Percentiles rank a stretch among this genome's conserved stretches.
Conservation (phyloP, 2,329 filamentous ascomycete species). For the Sporothrix luriei region DNA sequence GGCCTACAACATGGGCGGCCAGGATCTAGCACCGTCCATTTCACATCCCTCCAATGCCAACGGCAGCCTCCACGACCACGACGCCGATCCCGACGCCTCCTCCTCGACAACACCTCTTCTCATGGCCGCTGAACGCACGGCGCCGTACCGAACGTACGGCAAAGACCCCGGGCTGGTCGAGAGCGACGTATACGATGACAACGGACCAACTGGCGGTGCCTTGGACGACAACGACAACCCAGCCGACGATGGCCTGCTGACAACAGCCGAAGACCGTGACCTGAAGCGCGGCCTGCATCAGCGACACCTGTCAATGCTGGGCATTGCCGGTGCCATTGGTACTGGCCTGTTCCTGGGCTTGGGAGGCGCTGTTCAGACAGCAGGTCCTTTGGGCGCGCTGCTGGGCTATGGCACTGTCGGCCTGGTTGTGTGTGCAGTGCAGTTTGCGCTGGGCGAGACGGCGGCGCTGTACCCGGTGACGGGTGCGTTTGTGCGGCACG, state of each 20-base stretch:
- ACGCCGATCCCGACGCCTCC: neutral
- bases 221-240: neutral
- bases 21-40: neutral
- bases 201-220: too few species aligned
- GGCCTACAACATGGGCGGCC: neutral
- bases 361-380: constrained; percentile 62
- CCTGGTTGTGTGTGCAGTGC: constrained; percentile 72
- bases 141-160: neutral
- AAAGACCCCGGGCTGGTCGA: constrained; percentile 20
- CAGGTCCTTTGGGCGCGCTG: constrained; percentile 67
- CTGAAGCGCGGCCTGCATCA: constrained; percentile 43
- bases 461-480: constrained; percentile 75
- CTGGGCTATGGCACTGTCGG: constrained; percentile 72
- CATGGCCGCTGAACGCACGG: constrained; percentile 13
- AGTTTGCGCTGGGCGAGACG: constrained; percentile 72
- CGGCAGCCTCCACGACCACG: neutral
- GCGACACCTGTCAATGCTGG: constrained; percentile 52
- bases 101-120: constrained; percentile 20
- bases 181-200: neutral
- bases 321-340: constrained; percentile 60
- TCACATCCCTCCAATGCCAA: neutral
- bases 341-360: constrained; percentile 73
- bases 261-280: constrained; percentile 29
- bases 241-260: constrained; percentile 29
- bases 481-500: constrained; percentile 68